Evolutionary conservation across 1,139 yeast species (phyloP), one percentile per base, ranked within the genome.

Genomic region (Saccharomyces hybrid): DNA sequence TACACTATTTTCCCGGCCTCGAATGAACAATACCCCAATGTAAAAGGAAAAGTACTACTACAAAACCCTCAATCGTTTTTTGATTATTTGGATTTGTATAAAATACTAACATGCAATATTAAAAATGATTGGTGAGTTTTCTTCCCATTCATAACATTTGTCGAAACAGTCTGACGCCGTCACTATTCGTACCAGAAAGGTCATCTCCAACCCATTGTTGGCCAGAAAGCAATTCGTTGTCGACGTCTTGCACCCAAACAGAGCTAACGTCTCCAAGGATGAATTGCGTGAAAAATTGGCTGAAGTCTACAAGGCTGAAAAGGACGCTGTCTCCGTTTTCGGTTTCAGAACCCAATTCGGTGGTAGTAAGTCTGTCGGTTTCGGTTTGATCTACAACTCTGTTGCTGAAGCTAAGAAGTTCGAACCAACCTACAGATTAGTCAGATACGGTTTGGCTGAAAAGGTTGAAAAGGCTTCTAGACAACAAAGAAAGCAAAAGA

Each of bases 401-500:
- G 90, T 83, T 73, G 97, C 95, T 72, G 97, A 91, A 75, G 93
- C 96, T 76, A 88, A 91, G 87, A 91, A 84, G 80, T 93, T 93
- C 78, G 99, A 93, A 83, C 99, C 99, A 82, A 76, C 89, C 70
- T 93, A 93, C 95, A 91, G 99, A 83, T 89, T 89, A 76, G 96
- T 93, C 73, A 91, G 99, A 88, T 87, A 88, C 83, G 98, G 98
- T 74, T 84, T 90, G 76, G 97, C 96, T 75, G 81, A 80, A 70
- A 89, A 88, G 85, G 90, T 85, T 73, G 98, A 93, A 79, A 90
- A 88, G 84, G 83, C 96, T 72, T 88, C 97, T 72, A 90, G 98
- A 90, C 97, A 91, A 84, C 99, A 93, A 84, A 89, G 99, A 85
- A 95, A 95, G 82, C 99, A 93, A 87, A 89, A 88, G 91, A 93